phyloP scores from a whole-genome alignment of 176 grass and related monocot species.

The Aechmea fasciata region DNA sequence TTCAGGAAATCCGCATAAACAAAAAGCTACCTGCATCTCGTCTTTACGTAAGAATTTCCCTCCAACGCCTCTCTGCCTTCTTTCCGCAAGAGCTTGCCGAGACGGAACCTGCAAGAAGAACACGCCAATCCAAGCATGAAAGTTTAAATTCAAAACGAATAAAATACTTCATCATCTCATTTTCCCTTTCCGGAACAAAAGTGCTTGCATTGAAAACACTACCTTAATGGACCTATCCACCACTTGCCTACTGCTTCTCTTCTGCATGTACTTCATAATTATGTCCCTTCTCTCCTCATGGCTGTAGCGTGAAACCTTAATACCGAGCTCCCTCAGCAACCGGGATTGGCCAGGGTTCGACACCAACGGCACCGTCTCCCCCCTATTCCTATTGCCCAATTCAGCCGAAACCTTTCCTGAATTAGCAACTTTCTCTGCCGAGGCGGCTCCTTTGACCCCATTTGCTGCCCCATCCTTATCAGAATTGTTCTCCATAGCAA shows the following conservation, averaged over 20 bases:
- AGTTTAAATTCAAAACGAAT: constrained; percentile 9
- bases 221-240: constrained; percentile 63
- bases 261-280: constrained; percentile 93
- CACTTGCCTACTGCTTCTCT: constrained; percentile 68
- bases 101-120: constrained; percentile 48
- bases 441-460: not conserved
- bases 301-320: constrained; percentile 75
- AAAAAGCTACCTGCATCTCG: constrained; percentile 55
- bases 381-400: not conserved
- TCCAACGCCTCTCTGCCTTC: constrained; percentile 58
- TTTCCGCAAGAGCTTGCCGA: constrained; percentile 74
- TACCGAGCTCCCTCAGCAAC: constrained; percentile 72
- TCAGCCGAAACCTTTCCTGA: not conserved
- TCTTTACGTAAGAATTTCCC: constrained; percentile 88
- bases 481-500: constrained; percentile 5
- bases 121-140: not conserved
- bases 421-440: not conserved
- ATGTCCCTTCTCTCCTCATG: constrained; percentile 93
- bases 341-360: constrained; percentile 37
- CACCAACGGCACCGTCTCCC: constrained; percentile 4
- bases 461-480: constrained; percentile 2
- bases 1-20: not conserved
- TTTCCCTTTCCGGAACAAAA: not conserved
- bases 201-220: no score
- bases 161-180: not conserved